These are phyloP conservation scores for Cyphellophora attinorum DNA, from an alignment of 2,329 filamentous ascomycete species.

Conservation along the genomic window DNA sequence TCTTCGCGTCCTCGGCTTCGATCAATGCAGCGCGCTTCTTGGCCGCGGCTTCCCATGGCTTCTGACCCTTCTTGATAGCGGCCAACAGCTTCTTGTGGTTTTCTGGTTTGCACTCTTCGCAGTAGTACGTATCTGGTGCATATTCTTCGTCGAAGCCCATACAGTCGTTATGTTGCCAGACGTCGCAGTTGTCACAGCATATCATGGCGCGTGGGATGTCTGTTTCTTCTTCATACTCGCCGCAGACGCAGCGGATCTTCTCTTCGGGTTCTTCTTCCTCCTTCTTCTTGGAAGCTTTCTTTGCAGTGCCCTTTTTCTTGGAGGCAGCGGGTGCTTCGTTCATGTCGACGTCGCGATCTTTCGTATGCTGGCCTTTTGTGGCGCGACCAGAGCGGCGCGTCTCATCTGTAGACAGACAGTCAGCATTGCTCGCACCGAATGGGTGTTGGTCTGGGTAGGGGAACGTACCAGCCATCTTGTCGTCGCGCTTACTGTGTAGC, in stretches of 20 bases:
- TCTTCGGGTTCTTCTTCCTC: slow-evolving; percentile 51
- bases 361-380: slow-evolving; percentile 92
- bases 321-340: slow-evolving; percentile 49
- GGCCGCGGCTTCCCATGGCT: slow-evolving; percentile 70
- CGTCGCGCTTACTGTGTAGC: not conserved
- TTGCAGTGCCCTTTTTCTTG: slow-evolving; percentile 37
- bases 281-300: slow-evolving; percentile 34
- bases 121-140: slow-evolving; percentile 77
- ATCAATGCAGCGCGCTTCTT: slow-evolving; percentile 43
- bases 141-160: slow-evolving; percentile 74
- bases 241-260: slow-evolving; percentile 88
- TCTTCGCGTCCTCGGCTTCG: slow-evolving; percentile 47
- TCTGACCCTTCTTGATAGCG: slow-evolving; percentile 69
- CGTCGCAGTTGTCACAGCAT: slow-evolving; percentile 81
- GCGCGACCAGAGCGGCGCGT: slow-evolving; percentile 88
- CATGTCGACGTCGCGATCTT: slow-evolving; percentile 66
- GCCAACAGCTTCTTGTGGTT: slow-evolving; percentile 74
- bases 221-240: slow-evolving; percentile 74
- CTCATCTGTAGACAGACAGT: slow-evolving; percentile 48
- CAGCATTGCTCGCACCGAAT: not conserved
- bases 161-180: slow-evolving; percentile 97
- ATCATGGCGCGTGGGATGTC: slow-evolving; percentile 90
- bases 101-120: slow-evolving; percentile 77
- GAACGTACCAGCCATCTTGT: not conserved
- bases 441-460: not conserved